phyloP scores from a whole-genome alignment of 345 rosid genomes.

The Ailanthus altissimus region DNA sequence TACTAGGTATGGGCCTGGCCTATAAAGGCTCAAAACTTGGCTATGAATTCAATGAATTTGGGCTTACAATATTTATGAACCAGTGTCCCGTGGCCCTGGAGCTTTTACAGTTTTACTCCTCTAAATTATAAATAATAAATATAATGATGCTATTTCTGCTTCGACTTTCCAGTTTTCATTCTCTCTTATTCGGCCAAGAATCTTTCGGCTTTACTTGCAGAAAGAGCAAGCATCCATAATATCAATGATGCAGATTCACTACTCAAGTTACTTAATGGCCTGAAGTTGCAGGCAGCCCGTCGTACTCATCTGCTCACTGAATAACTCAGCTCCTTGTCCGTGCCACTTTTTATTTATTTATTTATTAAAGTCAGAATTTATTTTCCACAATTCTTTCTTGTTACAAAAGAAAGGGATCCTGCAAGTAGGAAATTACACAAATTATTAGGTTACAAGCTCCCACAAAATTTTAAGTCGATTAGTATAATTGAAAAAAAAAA shows the following conservation, averaged over 20 bases:
- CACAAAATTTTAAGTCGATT: no score
- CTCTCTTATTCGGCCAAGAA: conserved; percentile 1
- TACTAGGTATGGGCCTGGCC: background rate
- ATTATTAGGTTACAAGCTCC: background rate
- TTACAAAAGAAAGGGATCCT: background rate
- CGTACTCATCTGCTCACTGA: background rate
- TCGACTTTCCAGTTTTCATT: background rate
- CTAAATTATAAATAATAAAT: no score
- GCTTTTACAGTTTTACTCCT: no score
- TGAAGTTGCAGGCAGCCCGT: background rate
- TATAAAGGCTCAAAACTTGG: background rate
- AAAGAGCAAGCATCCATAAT: conserved; percentile 29
- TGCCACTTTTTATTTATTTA: background rate
- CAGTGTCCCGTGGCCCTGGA: no score
- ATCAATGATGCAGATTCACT: background rate
- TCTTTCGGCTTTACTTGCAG: conserved; percentile 29
- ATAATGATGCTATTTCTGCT: no score
- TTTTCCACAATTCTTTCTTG: background rate
- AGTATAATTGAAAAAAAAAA: no score
- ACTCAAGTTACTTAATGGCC: background rate
- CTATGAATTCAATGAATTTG: background rate
- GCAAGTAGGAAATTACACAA: background rate
- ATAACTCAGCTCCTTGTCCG: no score
- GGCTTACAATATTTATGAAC: background rate
- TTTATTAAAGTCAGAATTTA: background rate